A percentile compares a stretch with the other conserved stretches of the same genome.
Evolutionary conservation across 148 eudicot genomes (phyloP).

Genomic region (Rhododendron williamsianum): DNA sequence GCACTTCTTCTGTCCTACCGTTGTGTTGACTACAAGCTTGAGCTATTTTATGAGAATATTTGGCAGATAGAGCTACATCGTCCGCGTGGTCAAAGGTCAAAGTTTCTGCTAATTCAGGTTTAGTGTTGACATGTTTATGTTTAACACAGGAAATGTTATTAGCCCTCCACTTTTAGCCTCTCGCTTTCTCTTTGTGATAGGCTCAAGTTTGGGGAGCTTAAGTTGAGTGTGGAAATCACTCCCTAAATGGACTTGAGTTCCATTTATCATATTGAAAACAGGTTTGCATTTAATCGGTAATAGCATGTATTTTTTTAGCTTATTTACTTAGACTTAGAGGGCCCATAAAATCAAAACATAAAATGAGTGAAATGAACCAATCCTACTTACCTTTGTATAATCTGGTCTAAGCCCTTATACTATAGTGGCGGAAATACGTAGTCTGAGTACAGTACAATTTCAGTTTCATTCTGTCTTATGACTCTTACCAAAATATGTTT

Average conservation of each 20-base stretch:
- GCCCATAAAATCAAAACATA: background rate
- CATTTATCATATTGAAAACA: background rate
- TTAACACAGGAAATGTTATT: background rate
- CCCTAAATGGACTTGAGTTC: background rate
- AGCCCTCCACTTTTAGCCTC: background rate
- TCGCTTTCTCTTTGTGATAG: background rate
- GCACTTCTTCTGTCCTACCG: constrained; percentile 11
- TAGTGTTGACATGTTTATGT: background rate
- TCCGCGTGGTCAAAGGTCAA: constrained; percentile 23
- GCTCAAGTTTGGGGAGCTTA: background rate
- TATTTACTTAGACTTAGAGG: background rate
- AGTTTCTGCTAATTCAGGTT: constrained; percentile 60
- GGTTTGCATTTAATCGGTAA: background rate
- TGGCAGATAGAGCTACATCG: constrained; percentile 52
- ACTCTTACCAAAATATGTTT: background rate
- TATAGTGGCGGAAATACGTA: background rate
- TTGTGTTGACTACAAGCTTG: constrained; percentile 16
- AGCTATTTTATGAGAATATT: constrained; percentile 44
- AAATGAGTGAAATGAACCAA: background rate
- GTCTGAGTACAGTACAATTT: background rate
- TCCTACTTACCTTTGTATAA: background rate
- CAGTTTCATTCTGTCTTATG: background rate
- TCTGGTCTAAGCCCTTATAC: background rate
- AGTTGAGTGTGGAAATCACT: background rate
- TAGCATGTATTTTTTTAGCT: background rate